A percentile compares a stretch with the other conserved stretches of the same genome.
phyloP scores from a whole-genome alignment of 352 stramenopile species.

The Pythium biforme region DNA sequence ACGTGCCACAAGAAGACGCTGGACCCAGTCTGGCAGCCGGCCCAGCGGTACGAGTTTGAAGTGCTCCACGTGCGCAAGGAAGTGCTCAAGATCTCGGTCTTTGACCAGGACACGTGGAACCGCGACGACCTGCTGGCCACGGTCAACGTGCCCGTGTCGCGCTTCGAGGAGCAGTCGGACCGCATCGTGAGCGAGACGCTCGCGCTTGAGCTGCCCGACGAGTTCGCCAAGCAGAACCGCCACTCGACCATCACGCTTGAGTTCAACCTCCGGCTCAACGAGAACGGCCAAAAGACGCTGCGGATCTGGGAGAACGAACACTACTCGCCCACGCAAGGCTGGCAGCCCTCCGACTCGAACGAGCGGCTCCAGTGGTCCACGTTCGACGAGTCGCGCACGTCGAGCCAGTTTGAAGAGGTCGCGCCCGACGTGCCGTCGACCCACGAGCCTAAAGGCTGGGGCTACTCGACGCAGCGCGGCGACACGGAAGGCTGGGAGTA shows the following conservation, averaged over 20 bases:
- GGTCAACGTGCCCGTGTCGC: slow-evolving; percentile 46
- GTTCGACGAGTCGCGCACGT: slow-evolving; percentile 55
- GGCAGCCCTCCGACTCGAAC: slow-evolving; percentile 49
- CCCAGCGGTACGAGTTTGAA: slow-evolving; percentile 74
- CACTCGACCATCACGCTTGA: slow-evolving; percentile 41
- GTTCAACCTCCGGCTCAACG: slow-evolving; percentile 49
- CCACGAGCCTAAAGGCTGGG: slow-evolving; percentile 56
- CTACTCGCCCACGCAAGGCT: slow-evolving; percentile 40
- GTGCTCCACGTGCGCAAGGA: slow-evolving; percentile 39
- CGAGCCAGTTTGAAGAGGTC: slow-evolving; percentile 65
- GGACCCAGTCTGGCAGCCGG: slow-evolving; percentile 70
- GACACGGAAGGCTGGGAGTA: slow-evolving; percentile 76
- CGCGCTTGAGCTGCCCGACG: slow-evolving; percentile 42
- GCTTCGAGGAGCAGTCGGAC: slow-evolving; percentile 50
- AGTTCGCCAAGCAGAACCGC: slow-evolving; percentile 34
- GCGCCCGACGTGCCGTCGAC: slow-evolving; percentile 51
- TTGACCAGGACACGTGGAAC: slow-evolving; percentile 72
- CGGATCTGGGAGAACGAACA: slow-evolving; percentile 71
- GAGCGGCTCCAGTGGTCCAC: slow-evolving; percentile 56
- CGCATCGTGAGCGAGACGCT: slow-evolving; percentile 50
- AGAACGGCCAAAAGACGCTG: slow-evolving; percentile 52
- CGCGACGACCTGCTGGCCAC: slow-evolving; percentile 58
- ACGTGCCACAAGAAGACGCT: slow-evolving; percentile 47
- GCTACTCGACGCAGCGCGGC: slow-evolving; percentile 61
- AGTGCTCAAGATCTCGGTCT: slow-evolving; percentile 55